Conservation (phyloP, 1,284 basidiomycete species). For the Xanthoconium separans region DNA sequence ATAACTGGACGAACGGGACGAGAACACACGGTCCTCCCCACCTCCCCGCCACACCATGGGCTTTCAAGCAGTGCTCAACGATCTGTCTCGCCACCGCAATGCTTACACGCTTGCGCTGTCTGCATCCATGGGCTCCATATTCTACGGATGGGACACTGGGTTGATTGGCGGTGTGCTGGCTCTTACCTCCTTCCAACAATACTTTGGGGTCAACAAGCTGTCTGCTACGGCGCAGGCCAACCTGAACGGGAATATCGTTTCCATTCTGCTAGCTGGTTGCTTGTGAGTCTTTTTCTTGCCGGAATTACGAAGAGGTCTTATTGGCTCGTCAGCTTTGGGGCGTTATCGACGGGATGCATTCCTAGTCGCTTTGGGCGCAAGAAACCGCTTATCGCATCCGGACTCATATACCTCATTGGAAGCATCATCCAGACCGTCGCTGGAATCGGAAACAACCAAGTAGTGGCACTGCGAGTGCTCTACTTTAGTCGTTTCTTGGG, state of each 20-base stretch:
- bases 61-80: conserved; percentile 24
- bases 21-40: neutral
- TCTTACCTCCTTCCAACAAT: conserved; percentile 44
- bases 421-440: conserved; percentile 50
- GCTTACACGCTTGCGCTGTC: conserved; percentile 46
- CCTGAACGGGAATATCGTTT: conserved; percentile 55
- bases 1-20: neutral
- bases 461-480: conserved; percentile 41
- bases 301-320: neutral
- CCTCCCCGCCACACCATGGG: too few relatives aligned
- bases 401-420: conserved; percentile 55
- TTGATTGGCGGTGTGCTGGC: conserved; percentile 50
- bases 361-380: conserved; percentile 47
- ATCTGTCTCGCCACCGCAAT: conserved; percentile 39
- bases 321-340: conserved; percentile 40
- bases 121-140: conserved; percentile 48
- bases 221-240: conserved; percentile 36
- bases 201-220: conserved; percentile 44
- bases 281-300: conserved; percentile 44
- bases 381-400: conserved; percentile 47
- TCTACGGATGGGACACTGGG: conserved; percentile 40
- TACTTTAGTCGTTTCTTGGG: conserved; percentile 51
- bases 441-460: conserved; percentile 41
- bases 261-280: conserved; percentile 55
- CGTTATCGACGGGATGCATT: conserved; percentile 41